Evolutionary conservation across 805 yeast genomes (phyloP).

Genomic region (Candida sithepensis): DNA sequence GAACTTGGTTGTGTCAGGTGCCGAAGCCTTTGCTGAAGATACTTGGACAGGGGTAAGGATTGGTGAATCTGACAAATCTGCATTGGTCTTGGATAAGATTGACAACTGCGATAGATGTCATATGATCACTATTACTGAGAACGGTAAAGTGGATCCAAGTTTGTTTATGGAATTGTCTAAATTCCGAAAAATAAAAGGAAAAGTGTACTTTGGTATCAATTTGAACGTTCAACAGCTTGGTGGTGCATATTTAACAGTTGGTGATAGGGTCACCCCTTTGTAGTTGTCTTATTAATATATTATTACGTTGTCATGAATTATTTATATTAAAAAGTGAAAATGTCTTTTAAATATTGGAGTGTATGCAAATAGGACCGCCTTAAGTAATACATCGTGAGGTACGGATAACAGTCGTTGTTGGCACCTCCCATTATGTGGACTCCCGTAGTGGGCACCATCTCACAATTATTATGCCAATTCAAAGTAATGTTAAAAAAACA

Average conservation of each 20-base stretch:
- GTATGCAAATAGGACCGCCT: too few species aligned
- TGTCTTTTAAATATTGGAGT: too few species aligned
- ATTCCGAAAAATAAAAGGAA: slow-evolving; percentile 33
- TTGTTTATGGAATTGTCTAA: slow-evolving; percentile 34
- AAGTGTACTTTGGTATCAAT: slow-evolving; percentile 37
- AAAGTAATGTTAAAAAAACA: too few species aligned
- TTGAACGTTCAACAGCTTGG: slow-evolving; percentile 20
- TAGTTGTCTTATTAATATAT: not conserved
- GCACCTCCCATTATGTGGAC: too few species aligned
- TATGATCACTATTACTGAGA: slow-evolving; percentile 39
- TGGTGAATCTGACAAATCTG: slow-evolving; percentile 4
- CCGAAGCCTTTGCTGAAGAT: slow-evolving; percentile 36
- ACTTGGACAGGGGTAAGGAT: slow-evolving; percentile 28
- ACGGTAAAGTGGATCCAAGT: slow-evolving; percentile 32
- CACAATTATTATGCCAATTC: too few species aligned
- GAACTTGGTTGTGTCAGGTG: slow-evolving; percentile 31
- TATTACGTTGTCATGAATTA: not conserved
- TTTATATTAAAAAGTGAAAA: too few species aligned
- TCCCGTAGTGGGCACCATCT: too few species aligned
- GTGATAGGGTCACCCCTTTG: slow-evolving; percentile 9
- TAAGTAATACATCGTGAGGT: too few species aligned
- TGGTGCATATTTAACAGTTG: slow-evolving; percentile 10
- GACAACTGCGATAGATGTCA: slow-evolving; percentile 39
- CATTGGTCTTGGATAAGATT: slow-evolving; percentile 19
- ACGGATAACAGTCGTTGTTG: too few species aligned